These are phyloP conservation scores for Phyllostachys edulis DNA, from an alignment of 176 grass and related monocot species.

Conservation along the genomic window DNA sequence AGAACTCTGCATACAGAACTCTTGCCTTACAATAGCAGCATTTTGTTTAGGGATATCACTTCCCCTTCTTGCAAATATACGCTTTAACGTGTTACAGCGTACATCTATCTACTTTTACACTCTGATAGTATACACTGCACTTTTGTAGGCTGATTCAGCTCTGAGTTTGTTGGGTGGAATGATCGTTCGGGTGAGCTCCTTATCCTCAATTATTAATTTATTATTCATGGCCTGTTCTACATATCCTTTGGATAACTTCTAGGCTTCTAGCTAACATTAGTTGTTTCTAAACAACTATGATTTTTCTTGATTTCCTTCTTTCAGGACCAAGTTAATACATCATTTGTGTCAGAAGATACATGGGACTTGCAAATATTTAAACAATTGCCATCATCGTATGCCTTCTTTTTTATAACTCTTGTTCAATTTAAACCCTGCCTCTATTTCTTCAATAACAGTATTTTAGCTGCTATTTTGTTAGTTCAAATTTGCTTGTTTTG, in stretches of 20 bases:
- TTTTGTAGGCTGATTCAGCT: constrained; percentile 68
- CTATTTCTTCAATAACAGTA: neutral
- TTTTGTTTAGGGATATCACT: constrained; percentile 1
- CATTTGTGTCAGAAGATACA: constrained; percentile 73
- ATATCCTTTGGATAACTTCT: neutral
- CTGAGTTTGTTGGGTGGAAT: constrained; percentile 72
- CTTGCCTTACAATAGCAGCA: neutral
- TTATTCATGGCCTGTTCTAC: neutral
- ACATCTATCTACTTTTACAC: constrained; percentile 23
- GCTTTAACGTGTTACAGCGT: constrained; percentile 1
- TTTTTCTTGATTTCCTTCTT: constrained; percentile 40
- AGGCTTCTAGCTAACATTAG: constrained; percentile 12
- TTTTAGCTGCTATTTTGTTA: constrained; percentile 20
- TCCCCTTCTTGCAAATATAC: constrained; percentile 11
- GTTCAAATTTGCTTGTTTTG: constrained; percentile 22
- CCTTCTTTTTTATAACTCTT: constrained; percentile 22
- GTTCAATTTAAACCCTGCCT: constrained; percentile 6
- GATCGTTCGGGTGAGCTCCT: constrained; percentile 59
- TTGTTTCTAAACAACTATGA: constrained; percentile 24
- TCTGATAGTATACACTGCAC: constrained; percentile 23
- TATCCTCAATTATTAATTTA: neutral
- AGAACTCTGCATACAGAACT: neutral
- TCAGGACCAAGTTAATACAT: constrained; percentile 77
- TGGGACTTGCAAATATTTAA: constrained; percentile 95
- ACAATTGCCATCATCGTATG: constrained; percentile 62